Evolutionary conservation across 768 basidiomycete genomes (phyloP).

Genomic region (Cystofilobasidium macerans): DNA sequence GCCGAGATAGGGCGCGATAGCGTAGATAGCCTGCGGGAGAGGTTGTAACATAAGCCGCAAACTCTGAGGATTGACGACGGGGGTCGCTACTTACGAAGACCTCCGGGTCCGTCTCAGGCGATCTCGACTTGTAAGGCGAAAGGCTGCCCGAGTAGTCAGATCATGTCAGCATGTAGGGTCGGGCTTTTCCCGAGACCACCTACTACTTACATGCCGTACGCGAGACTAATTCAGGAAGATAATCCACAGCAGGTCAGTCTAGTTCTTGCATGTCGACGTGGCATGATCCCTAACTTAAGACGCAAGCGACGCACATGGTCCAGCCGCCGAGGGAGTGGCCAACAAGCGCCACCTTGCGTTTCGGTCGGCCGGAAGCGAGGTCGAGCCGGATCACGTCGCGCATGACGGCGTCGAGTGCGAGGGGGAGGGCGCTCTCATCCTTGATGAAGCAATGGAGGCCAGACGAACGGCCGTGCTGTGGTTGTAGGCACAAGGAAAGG

Average conservation of each 20-base stretch:
- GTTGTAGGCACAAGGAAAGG: background rate
- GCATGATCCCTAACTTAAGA: background rate
- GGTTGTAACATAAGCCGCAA: background rate
- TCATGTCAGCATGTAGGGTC: background rate
- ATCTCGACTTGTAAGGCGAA: background rate
- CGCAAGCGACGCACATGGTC: slow-evolving; percentile 33
- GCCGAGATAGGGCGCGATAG: slow-evolving; percentile 14
- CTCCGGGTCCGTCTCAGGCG: background rate
- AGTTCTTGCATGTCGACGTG: no score
- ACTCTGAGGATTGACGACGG: no score
- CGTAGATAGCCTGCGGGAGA: slow-evolving; percentile 6
- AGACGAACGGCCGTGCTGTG: slow-evolving; percentile 27
- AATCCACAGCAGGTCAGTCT: no score
- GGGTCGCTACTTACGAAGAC: background rate
- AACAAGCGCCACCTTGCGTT: slow-evolving; percentile 31
- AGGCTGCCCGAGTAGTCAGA: background rate
- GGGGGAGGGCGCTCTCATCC: slow-evolving; percentile 32
- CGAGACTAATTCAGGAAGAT: background rate
- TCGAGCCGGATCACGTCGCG: slow-evolving; percentile 35
- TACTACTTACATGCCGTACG: background rate
- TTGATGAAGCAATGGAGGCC: slow-evolving; percentile 37
- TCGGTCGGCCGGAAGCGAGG: slow-evolving; percentile 29
- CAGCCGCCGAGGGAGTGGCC: slow-evolving; percentile 37
- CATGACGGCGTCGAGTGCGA: slow-evolving; percentile 36
- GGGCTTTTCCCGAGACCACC: no score